Base-by-base conservation (phyloP, 805 yeast species). In the Candida palmyrensis region DNA sequence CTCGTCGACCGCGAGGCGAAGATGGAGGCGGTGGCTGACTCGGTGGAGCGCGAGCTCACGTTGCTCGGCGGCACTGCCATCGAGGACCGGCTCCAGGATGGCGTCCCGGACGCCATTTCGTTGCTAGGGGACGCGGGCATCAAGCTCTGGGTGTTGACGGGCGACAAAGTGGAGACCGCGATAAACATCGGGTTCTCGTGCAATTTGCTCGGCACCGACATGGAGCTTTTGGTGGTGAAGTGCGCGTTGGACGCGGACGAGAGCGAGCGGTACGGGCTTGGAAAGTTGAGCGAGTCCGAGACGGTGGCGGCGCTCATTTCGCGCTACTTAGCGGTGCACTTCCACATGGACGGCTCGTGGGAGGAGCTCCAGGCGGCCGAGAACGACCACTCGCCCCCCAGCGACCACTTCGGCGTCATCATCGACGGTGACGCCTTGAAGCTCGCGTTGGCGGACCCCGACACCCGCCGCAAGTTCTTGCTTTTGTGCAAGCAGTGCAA, bases 141-240 rank as follows among this genome's bases (percentile, higher is more conserved):
- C 36, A 84, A 84, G 54, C 61, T 84, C 33, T 84, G 94, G 94
- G 92, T 84, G 29, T 64, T 84, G 30, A 84, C 94, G 3, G 94
- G 94, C 60, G 94, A 84, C 55, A 83, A 82, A 55, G 85, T 84
- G n/a, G 94, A 84, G 57, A 84, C 94, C 20, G 94, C 92, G 9
- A 83, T 84, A 45, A 84, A 84, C 48, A 84, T 84, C 64, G 94
- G 92, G 3, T 84, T 84, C 51, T 81, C 89, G 2, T 84, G 94
- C 71, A 84, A 84, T 48, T 61, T 84, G 35, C 63, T 84, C 36
- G 81, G 79, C 35, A 80, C 72, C 42, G 84, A 81, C 29, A 83
- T 84, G 94, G 81, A 84, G 45, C 59, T 84, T 17, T 54, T 84
- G 32, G 77, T 84, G 8, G 57, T 83, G 32, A 76, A 62, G 38